A percentile compares a stretch with the other conserved stretches of the same genome.
Evolutionary conservation across 805 yeast species (phyloP).

Genomic region (Candida vartiovaarae): DNA sequence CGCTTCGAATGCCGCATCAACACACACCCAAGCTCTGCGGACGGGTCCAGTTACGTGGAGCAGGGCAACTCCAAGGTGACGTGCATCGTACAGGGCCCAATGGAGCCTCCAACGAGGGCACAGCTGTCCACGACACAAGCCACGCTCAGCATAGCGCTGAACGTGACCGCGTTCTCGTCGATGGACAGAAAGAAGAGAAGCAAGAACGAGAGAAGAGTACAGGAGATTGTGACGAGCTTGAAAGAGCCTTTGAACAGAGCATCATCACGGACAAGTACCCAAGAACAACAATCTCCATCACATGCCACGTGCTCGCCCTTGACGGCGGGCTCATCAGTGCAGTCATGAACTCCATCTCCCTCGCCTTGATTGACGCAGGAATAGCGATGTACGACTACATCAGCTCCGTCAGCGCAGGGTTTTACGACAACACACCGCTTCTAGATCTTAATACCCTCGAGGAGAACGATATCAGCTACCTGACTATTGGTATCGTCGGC

Average conservation of each 20-base stretch:
- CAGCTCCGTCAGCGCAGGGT: constrained; percentile 71
- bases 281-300: constrained; percentile 70
- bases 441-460: constrained; percentile 79
- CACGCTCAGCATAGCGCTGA: constrained; percentile 53
- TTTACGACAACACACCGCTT: constrained; percentile 70
- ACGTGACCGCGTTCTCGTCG: constrained; percentile 76
- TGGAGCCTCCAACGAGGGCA: constrained; percentile 62
- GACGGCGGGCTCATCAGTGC: constrained; percentile 86
- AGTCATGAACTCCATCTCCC: constrained; percentile 76
- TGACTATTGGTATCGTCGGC: constrained; percentile 83
- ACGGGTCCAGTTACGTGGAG: constrained; percentile 88
- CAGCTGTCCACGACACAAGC: constrained; percentile 47
- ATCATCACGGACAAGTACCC: constrained; percentile 72
- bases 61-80: constrained; percentile 88
- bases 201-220: constrained; percentile 62
- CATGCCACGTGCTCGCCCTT: constrained; percentile 71
- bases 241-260: constrained; percentile 67
- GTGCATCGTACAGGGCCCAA: constrained; percentile 84
- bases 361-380: constrained; percentile 93
- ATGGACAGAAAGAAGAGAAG: constrained; percentile 64
- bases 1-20: constrained; percentile 73
- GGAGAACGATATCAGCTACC: constrained; percentile 72
- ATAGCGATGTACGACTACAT: constrained; percentile 90
- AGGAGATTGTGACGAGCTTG: constrained; percentile 59
- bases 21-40: constrained; percentile 82